A percentile compares a stretch with the other conserved stretches of the same genome.
Conservation (phyloP, 371 early-diverging fungal species). For the Mortierella sp. region DNA sequence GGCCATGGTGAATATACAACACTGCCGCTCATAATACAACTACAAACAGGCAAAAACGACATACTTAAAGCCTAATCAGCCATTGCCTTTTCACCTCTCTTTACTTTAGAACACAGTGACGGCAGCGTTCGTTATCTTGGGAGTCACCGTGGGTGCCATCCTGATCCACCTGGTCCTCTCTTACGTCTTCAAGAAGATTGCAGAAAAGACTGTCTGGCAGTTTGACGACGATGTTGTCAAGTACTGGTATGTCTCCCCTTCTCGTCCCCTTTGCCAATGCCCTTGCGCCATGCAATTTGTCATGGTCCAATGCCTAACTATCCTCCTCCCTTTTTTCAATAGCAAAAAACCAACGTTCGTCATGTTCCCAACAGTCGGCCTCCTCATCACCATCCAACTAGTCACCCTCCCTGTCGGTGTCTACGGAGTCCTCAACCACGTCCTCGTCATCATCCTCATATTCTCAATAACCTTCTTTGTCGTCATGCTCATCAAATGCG, state of each 20-base stretch:
- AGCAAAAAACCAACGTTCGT: slow-evolving; percentile 58
- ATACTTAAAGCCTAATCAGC: not conserved
- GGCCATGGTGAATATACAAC: slow-evolving; percentile 7
- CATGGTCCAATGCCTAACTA: no score
- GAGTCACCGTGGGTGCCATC: slow-evolving; percentile 49
- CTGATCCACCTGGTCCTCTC: slow-evolving; percentile 49
- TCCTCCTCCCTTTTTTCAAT: not conserved
- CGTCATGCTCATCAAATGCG: slow-evolving; percentile 57
- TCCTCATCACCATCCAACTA: slow-evolving; percentile 54
- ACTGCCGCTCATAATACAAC: not conserved
- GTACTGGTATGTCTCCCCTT: slow-evolving; percentile 39
- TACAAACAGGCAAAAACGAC: not conserved
- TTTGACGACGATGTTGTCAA: slow-evolving; percentile 59
- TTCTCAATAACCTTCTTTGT: slow-evolving; percentile 44
- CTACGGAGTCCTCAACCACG: slow-evolving; percentile 44
- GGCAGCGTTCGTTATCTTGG: slow-evolving; percentile 53
- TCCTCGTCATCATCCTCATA: slow-evolving; percentile 52
- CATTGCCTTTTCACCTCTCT: no score
- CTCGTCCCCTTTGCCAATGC: not conserved
- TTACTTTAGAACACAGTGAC: slow-evolving; percentile 35
- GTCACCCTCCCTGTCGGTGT: slow-evolving; percentile 42
- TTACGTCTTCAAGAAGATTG: slow-evolving; percentile 42
- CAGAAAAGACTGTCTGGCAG: slow-evolving; percentile 51
- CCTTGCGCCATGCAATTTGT: not conserved
- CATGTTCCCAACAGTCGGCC: slow-evolving; percentile 53